Evolutionary conservation across 2,329 filamentous ascomycete species (phyloP).

Genomic region (Monosporascus sp.): DNA sequence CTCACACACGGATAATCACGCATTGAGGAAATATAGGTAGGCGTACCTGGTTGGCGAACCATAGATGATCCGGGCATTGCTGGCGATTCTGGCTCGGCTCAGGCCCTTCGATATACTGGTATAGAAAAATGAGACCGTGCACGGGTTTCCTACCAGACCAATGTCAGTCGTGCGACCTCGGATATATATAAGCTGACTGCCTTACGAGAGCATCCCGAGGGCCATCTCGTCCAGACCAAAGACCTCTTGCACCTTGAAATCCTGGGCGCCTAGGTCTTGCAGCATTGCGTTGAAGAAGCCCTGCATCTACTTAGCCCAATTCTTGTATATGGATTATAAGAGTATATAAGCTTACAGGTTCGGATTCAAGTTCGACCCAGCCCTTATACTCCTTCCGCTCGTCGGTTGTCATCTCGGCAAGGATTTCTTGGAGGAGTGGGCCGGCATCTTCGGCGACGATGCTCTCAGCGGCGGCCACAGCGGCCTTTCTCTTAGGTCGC

Average conservation of each 20-base stretch:
- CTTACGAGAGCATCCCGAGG: conserved; percentile 59
- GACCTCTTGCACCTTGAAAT: conserved; percentile 72
- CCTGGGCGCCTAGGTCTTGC: conserved; percentile 68
- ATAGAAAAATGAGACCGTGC: conserved; percentile 85
- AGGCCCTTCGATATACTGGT: conserved; percentile 59
- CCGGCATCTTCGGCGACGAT: conserved; percentile 29
- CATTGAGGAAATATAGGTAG: background rate
- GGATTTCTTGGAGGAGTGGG: conserved; percentile 37
- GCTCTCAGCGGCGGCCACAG: conserved; percentile 26
- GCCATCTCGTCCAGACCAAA: conserved; percentile 65
- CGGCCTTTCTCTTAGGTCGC: conserved; percentile 42
- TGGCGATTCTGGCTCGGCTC: conserved; percentile 45
- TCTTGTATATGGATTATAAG: background rate
- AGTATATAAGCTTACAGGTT: conserved; percentile 57
- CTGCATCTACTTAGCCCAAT: conserved; percentile 36
- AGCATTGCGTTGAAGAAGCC: conserved; percentile 84
- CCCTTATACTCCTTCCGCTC: conserved; percentile 62
- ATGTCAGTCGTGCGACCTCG: background rate
- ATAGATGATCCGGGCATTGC: conserved; percentile 61
- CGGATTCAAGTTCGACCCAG: conserved; percentile 84
- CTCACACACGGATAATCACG: background rate
- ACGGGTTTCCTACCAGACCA: conserved; percentile 56
- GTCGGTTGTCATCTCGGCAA: conserved; percentile 42
- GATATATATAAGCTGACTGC: background rate
- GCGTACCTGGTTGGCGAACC: conserved; percentile 88